Base-by-base conservation (phyloP, 2,329 filamentous ascomycete genomes). In the Xylaria sp. region DNA sequence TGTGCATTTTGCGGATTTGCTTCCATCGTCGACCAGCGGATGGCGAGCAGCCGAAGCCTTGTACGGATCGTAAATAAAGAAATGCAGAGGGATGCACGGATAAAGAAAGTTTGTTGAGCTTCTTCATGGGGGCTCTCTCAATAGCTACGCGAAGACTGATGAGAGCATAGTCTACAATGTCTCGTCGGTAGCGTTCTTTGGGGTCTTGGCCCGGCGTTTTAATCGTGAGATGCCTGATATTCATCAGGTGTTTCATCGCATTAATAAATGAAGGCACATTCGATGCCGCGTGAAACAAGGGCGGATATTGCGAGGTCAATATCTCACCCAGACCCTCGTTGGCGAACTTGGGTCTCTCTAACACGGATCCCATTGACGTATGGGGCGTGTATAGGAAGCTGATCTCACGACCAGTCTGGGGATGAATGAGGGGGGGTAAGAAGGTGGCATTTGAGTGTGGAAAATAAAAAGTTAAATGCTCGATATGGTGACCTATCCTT, bases 241-340 rank as follows among this genome's bases (percentile, higher is more conserved):
- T 91, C 66, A 87, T 82, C 75, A 97, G 79, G 70, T 89, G 83
- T 41, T 86, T 86, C 76, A 97, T 84, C 57, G 92, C 92, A 70
- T 89, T 86, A 73, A 95, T 90, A 81, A 97, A 97, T 45, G 92
- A 92, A 5, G 92, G 88, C 7, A 97, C 91, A 76, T 97, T 96
- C 68, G 93, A 95, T 8, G 94, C 92, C 7, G 93, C 92, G 76
- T 97, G 94, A 81, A 97, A 97, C 2, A 97, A 82, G 6, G 94
- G 93, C 60, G 93, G 93, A 76, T 97, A 97, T 80, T 97, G 93
- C 77, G 93, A 89, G 15, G 93, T 92, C 68, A 97, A 85, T 66
- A 97, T 86, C 76, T 95, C 91, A 69, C 90, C 93, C 75, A 96
- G 88, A 75, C 93, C 91, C 73, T 87, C 85, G 78, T 90, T 92